phyloP scores from a whole-genome alignment of 1,284 basidiomycete genomes.

The Ustilago tritici region DNA sequence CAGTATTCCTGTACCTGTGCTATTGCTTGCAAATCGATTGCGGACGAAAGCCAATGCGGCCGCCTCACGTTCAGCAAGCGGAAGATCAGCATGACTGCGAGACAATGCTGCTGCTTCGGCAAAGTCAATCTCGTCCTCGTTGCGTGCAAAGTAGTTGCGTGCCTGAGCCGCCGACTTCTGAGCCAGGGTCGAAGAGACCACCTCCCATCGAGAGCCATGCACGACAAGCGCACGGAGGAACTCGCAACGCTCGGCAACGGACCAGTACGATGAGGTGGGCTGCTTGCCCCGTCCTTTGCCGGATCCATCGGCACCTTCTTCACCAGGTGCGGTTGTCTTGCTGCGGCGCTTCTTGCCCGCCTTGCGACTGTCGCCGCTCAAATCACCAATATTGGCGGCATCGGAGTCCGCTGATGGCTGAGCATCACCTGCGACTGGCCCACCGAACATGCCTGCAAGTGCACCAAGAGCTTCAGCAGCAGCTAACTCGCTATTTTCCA shows the following conservation, averaged over 20 bases:
- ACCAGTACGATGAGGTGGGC: conserved; percentile 73
- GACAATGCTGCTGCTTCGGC: conserved; percentile 60
- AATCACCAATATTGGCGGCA: not conserved
- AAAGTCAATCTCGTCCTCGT: conserved; percentile 62
- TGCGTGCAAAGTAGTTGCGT: conserved; percentile 75
- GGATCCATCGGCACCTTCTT: conserved; percentile 27
- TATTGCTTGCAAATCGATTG: conserved; percentile 33
- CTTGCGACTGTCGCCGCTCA: conserved; percentile 30
- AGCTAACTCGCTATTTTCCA: conserved; percentile 68
- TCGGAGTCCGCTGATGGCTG: conserved; percentile 9
- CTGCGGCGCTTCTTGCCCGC: conserved; percentile 41
- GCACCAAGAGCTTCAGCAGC: conserved; percentile 70
- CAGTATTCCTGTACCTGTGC: conserved; percentile 8
- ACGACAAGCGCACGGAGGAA: conserved; percentile 78
- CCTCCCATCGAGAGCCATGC: conserved; percentile 81
- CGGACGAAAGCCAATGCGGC: conserved; percentile 47
- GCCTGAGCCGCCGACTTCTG: conserved; percentile 85
- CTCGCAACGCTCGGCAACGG: conserved; percentile 72
- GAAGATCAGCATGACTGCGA: conserved; percentile 47
- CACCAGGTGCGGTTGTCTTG: conserved; percentile 30
- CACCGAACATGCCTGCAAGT: conserved; percentile 58
- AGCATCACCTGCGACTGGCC: conserved; percentile 16
- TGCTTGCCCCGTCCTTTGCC: conserved; percentile 50
- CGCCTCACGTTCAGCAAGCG: conserved; percentile 47
- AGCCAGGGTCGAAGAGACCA: conserved; percentile 79